Conservation (phyloP, 2,329 filamentous ascomycete species). For the Hypoxylon sp. region DNA sequence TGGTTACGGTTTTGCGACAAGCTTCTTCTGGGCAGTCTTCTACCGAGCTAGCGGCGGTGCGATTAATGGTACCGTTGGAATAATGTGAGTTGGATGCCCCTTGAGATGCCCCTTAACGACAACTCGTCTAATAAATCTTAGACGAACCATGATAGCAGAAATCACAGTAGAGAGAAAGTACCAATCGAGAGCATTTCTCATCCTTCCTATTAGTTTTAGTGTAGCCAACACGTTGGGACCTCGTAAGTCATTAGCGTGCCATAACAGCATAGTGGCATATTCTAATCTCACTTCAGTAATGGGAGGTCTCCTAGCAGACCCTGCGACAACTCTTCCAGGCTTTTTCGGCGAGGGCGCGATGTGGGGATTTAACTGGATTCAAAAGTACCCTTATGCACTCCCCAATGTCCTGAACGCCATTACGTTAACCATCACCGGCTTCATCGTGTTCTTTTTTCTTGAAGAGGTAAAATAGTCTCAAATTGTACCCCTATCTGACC, state of each 20-base stretch:
- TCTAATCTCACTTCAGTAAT: constrained; percentile 58
- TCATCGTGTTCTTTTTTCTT: constrained; percentile 73
- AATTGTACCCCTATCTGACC: neutral
- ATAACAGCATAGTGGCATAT: constrained; percentile 5
- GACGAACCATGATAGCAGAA: constrained; percentile 65
- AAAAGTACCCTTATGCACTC: constrained; percentile 76
- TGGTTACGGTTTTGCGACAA: constrained; percentile 80
- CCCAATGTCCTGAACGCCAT: constrained; percentile 77
- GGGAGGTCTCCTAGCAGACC: constrained; percentile 79
- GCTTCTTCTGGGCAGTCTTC: constrained; percentile 74
- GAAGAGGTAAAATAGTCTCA: constrained; percentile 69
- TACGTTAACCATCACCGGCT: constrained; percentile 70
- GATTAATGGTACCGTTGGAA: constrained; percentile 66
- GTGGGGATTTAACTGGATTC: constrained; percentile 76
- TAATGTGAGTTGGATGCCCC: constrained; percentile 57
- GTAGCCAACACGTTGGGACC: constrained; percentile 63
- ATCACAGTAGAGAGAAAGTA: constrained; percentile 65
- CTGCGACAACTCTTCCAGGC: constrained; percentile 71
- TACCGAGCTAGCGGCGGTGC: constrained; percentile 77
- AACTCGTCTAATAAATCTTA: constrained; percentile 36
- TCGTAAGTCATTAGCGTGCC: constrained; percentile 52
- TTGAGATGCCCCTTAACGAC: neutral
- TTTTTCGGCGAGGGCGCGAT: constrained; percentile 73
- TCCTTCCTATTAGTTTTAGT: constrained; percentile 66
- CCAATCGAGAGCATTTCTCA: constrained; percentile 64